Evolutionary conservation across 2,329 filamentous ascomycete species (phyloP).

Genomic region (Colletotrichum sp.): DNA sequence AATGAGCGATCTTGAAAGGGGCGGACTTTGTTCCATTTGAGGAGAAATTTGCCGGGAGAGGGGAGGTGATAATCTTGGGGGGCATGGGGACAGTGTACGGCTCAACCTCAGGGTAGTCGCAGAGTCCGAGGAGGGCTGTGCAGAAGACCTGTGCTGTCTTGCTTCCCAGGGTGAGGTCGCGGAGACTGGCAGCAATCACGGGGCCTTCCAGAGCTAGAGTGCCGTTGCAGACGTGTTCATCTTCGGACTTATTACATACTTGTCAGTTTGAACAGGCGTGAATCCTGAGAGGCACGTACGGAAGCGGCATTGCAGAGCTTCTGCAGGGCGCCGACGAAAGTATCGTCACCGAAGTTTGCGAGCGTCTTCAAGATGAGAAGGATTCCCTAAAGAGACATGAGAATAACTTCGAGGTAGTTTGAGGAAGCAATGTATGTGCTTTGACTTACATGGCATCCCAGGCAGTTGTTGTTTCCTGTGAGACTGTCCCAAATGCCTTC

Average conservation of each 20-base stretch:
- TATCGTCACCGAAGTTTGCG: neutral
- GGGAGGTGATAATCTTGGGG: neutral
- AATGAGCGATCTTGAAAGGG: conserved; percentile 61
- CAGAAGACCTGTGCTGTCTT: neutral
- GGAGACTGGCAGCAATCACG: neutral
- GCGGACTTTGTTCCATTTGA: neutral
- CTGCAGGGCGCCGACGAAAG: neutral
- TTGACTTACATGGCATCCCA: neutral
- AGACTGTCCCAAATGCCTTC: neutral
- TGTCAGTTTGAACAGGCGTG: neutral
- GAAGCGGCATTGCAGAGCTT: neutral
- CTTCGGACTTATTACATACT: accelerated
- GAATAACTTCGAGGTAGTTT: accelerated
- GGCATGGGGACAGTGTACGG: neutral
- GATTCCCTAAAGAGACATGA: neutral
- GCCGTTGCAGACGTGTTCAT: neutral
- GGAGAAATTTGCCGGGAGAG: neutral
- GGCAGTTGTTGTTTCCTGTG: neutral
- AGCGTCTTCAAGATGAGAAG: neutral
- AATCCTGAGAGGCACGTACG: neutral
- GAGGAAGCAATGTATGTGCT: accelerated
- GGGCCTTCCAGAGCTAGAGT: neutral
- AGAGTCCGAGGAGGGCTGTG: neutral
- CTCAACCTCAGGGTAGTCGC: neutral
- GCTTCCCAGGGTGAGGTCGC: neutral